phyloP scores from a whole-genome alignment of 2,329 filamentous ascomycete genomes.

The Podosphaera xanthii region DNA sequence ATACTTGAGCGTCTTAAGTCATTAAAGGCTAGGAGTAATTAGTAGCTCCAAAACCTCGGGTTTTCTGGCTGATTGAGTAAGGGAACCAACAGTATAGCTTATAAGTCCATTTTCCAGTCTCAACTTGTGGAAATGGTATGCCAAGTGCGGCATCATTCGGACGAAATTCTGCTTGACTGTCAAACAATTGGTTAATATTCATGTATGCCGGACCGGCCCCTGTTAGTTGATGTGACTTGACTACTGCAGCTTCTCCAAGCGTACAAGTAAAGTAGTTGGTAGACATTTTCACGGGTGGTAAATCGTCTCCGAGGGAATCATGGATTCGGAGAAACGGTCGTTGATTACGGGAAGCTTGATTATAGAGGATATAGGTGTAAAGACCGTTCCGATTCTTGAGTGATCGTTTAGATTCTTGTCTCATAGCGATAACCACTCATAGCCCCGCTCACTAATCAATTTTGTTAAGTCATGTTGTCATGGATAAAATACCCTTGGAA shows the following conservation, averaged over 20 bases:
- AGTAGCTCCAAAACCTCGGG: neutral
- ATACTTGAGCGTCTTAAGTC: neutral
- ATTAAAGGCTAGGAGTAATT: neutral
- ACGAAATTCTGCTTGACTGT: constrained; percentile 20
- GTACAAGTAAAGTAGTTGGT: constrained; percentile 34
- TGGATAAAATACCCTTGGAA: neutral
- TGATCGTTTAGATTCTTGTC: neutral
- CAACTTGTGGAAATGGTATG: neutral
- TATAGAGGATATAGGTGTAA: neutral
- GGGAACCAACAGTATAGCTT: neutral
- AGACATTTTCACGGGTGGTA: neutral
- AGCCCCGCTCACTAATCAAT: neutral
- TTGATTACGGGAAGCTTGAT: too few species aligned
- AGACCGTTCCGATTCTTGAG: neutral
- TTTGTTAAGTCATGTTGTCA: neutral
- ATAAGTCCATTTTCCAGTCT: neutral
- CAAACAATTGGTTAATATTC: constrained; percentile 27
- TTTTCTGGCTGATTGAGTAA: neutral
- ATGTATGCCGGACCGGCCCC: constrained; percentile 21
- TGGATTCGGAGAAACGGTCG: too few species aligned
- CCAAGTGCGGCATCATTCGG: neutral
- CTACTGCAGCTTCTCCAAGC: constrained; percentile 27
- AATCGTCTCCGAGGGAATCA: too few species aligned
- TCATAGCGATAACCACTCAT: too few species aligned
- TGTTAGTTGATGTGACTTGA: constrained; percentile 17